Evolutionary conservation across 495 filamentous ascomycete genomes (phyloP).

Genomic region (Rusavskia elegans): DNA sequence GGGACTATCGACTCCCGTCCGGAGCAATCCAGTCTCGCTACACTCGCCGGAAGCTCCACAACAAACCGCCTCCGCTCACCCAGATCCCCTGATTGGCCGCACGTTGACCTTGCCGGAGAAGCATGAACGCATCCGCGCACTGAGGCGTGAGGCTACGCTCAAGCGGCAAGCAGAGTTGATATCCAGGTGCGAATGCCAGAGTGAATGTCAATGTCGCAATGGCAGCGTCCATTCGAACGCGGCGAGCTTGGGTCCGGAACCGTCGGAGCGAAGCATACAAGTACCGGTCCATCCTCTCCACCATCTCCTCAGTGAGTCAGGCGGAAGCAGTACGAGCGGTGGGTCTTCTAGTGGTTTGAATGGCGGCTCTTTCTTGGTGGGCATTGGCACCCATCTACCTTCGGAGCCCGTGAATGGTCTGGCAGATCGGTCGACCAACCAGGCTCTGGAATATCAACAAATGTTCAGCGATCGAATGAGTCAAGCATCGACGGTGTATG

Average conservation of each 20-base stretch:
- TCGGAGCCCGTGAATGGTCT: too few relatives aligned
- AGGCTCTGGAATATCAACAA: neutral
- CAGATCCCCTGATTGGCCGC: neutral
- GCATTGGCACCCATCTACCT: neutral
- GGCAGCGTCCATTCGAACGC: neutral
- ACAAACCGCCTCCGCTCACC: neutral
- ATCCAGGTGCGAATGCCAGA: neutral
- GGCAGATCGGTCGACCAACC: neutral
- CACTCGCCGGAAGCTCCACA: neutral
- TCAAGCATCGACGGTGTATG: neutral
- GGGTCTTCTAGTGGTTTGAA: neutral
- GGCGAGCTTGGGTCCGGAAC: neutral
- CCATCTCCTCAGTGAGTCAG: neutral
- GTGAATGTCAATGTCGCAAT: neutral
- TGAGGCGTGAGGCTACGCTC: neutral
- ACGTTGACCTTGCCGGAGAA: neutral
- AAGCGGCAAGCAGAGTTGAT: neutral
- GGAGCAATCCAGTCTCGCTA: neutral
- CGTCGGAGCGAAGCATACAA: neutral
- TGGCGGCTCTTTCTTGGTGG: neutral
- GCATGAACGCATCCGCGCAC: neutral
- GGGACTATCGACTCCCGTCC: neutral
- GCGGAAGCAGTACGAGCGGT: neutral
- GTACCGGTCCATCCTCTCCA: neutral
- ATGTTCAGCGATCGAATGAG: neutral